Conservation (phyloP, 768 basidiomycete genomes). For the Fomitopsis pulvina region DNA sequence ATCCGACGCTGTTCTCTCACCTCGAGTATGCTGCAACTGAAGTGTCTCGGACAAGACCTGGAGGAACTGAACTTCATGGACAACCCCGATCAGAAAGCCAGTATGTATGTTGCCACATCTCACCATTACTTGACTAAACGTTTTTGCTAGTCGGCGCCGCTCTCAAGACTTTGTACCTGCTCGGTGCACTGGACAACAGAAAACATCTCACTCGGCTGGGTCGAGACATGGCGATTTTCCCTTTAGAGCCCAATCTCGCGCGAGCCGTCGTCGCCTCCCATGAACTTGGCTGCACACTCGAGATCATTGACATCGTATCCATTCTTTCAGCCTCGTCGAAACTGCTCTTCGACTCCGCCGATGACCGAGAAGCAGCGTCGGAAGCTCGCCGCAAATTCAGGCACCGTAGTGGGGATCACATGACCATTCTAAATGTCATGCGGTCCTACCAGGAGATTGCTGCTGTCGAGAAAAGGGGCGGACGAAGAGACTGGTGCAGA, state of each 20-base stretch:
- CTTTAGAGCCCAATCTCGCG: constrained; percentile 82
- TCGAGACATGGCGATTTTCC: constrained; percentile 82
- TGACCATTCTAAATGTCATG: constrained; percentile 83
- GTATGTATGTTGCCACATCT: constrained; percentile 39
- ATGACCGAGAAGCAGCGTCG: constrained; percentile 65
- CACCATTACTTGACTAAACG: constrained; percentile 1
- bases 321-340: constrained; percentile 76
- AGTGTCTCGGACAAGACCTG: constrained; percentile 76
- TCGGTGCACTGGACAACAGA: constrained; percentile 69
- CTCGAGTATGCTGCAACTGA: constrained; percentile 78
- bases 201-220: constrained; percentile 68
- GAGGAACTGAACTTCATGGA: constrained; percentile 88
- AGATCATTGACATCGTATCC: constrained; percentile 82
- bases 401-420: constrained; percentile 84
- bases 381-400: constrained; percentile 74
- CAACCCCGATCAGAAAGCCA: constrained; percentile 63
- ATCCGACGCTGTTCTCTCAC: constrained; percentile 84
- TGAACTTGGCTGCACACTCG: constrained; percentile 62
- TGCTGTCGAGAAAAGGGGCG: constrained; percentile 37
- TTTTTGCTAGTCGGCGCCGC: constrained; percentile 46
- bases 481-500: constrained; percentile 72
- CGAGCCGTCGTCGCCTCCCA: constrained; percentile 77
- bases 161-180: constrained; percentile 65
- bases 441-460: constrained; percentile 73
- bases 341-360: constrained; percentile 71